These are phyloP conservation scores for Cutaneotrichosporon cyanovorans DNA, from an alignment of 1,284 basidiomycete genomes.

Conservation along the genomic window DNA sequence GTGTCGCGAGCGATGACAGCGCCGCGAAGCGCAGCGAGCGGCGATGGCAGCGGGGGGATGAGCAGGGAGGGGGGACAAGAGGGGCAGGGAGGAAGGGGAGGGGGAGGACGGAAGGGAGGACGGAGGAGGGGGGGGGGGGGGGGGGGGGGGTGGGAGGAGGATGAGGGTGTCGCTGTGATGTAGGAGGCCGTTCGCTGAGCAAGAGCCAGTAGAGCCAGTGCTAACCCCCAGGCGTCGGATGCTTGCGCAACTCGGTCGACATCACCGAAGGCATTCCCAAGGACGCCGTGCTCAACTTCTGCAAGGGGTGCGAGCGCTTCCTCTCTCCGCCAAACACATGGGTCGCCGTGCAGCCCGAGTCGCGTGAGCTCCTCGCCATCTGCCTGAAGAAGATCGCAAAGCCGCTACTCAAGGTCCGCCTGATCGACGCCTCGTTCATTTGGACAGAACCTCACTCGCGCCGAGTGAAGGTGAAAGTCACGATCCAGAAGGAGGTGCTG, in stretches of 20 bases:
- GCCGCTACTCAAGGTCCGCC: slow-evolving; percentile 75
- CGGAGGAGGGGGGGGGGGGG: too few relatives aligned
- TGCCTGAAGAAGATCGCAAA: slow-evolving; percentile 92
- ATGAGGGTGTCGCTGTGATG: too few relatives aligned
- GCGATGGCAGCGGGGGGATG: too few relatives aligned
- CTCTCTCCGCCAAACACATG: slow-evolving; percentile 84
- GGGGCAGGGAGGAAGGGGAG: too few relatives aligned
- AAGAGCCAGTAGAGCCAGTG: too few relatives aligned
- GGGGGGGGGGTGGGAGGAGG: too few relatives aligned
- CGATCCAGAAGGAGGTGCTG: slow-evolving; percentile 97
- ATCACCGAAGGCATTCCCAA: slow-evolving; percentile 98
- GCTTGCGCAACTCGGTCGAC: slow-evolving; percentile 60
- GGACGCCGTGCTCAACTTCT: slow-evolving; percentile 89
- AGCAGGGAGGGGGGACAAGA: too few relatives aligned
- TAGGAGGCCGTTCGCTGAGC: too few relatives aligned
- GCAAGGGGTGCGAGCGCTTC: slow-evolving; percentile 93
- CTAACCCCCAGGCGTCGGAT: slow-evolving; percentile 36
- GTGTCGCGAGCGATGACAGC: too few relatives aligned
- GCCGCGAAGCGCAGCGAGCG: not conserved
- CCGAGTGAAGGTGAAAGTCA: slow-evolving; percentile 83
- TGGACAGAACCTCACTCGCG: slow-evolving; percentile 99
- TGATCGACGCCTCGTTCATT: slow-evolving; percentile 96
- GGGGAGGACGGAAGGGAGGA: too few relatives aligned
- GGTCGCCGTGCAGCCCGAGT: slow-evolving; percentile 81
- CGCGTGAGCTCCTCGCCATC: slow-evolving; percentile 79